Base-by-base conservation (phyloP, 2,329 filamentous ascomycete genomes). In the Ilyonectria mors-panacis region DNA sequence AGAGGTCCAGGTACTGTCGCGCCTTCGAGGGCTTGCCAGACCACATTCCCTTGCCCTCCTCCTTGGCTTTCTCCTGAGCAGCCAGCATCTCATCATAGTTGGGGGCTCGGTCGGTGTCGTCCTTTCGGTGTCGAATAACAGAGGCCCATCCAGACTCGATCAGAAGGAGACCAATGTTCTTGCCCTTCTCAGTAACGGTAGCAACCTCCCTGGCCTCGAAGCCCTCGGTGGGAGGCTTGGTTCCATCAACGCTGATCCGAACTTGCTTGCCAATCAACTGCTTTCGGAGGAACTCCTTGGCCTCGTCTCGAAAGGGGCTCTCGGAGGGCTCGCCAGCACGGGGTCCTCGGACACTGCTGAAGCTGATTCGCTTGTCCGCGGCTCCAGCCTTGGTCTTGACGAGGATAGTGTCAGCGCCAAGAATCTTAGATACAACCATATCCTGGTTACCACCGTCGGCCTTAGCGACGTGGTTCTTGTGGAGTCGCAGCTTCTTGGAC, bases 151-250 rank as follows among this genome's bases (percentile, higher is more conserved):
- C 96, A 72, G 93, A 93, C 82, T 98, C 94, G n/a, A 98, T 94
- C 44, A 98, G 85, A 59, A 89, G 80, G 44, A 98, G 83, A 67
- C 92, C 94, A 69, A 98, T 86, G 78, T 98, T 98, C 83, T 95
- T 96, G 81, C 92, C 92, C 78, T 93, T 93, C 59, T 92, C 87
- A 1, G 90, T 91, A 50, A 99, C 88, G 1, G 95, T 98, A 47
- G 94, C 95, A 77, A 99, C 96, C 72, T 99, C 96, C 62, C 94
- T 93, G 77, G 96, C 95, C 77, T 98, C 95, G 73, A 95, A 99
- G 10, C 93, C 95, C 70, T 97, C 95, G 2, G 87, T 92, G 2
- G 94, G 94, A 48, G 95, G 92, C 82, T 96, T 95, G 80, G 94
- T 94, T 64, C 96, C 96, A 78, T 99, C 95, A 66, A 97, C 90